Evolutionary conservation across 306 rosid species (phyloP), one percentile per base, ranked within the genome.

Genomic region (Senna tora): DNA sequence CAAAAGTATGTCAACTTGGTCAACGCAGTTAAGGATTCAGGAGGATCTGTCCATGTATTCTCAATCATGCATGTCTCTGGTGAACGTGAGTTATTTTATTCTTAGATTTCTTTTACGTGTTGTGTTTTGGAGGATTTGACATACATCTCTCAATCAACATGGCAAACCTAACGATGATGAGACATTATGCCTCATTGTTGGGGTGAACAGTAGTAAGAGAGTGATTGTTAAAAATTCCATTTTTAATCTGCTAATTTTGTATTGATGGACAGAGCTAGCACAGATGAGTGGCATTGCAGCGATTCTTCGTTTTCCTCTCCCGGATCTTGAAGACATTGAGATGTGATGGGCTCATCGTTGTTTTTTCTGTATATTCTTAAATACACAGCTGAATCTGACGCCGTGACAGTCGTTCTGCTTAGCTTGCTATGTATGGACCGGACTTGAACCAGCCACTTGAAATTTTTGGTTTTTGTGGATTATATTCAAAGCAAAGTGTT

Each of bases 1-100:
- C 51, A 81, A 76, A 89, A 79, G 72, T 94, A 79, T 67, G 99
- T 84, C 67, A 86, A 81, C 74, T 85, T 94, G 79, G 99, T 91
- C 70, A 85, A 89, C 56, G 86, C 97, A 5, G 95, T 91, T 43
- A 89, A 87, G 83, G 85, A 81, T 76, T 86, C 91, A 19, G 96
- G 96, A n/a, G 99, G 99, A 73, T 63, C 80, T 36, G 97, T 91
- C 73, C 97, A 91, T 77, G 81, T 91, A 32, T 94, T 94, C 86
- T 94, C 99, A 41, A 87, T 97, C 55, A 49, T 94, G 96, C 99
- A 94, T 38, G 96, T 91, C 72, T 91, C 99, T 16, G 99, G 99
- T 67, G 99, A 94, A 77, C 97, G 99, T 94, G 61, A 94, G 98
- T 28, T 61, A 38, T 16, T 49, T 15, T 41, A 9, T 39, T 10